These are phyloP conservation scores for Brettanomyces nanus DNA, from an alignment of 805 yeast genomes.

Conservation along the genomic window DNA sequence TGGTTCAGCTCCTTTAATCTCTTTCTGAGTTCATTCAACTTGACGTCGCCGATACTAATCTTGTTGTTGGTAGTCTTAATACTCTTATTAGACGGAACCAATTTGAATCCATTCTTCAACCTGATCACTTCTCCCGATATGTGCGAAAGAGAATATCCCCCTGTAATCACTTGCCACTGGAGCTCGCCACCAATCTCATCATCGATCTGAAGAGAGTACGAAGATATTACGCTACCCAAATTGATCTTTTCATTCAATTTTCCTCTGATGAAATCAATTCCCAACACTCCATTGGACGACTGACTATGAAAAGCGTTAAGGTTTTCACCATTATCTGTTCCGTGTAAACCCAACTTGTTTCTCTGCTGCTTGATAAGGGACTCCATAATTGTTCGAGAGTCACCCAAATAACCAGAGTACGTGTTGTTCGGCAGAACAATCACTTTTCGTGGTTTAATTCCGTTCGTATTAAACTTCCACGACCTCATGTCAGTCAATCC, in stretches of 20 bases:
- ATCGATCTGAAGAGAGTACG: slow-evolving; percentile 60
- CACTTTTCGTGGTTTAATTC: slow-evolving; percentile 69
- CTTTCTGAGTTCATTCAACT: slow-evolving; percentile 70
- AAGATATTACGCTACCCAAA: slow-evolving; percentile 45
- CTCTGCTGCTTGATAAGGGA: slow-evolving; percentile 15
- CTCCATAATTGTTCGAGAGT: slow-evolving; percentile 13
- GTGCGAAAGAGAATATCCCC: slow-evolving; percentile 76
- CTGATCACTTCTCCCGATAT: slow-evolving; percentile 55
- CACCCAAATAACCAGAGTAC: slow-evolving; percentile 16
- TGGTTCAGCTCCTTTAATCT: slow-evolving; percentile 50
- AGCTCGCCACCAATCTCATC: slow-evolving; percentile 51
- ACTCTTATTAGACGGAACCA: slow-evolving; percentile 5
- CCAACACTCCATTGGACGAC: slow-evolving; percentile 10
- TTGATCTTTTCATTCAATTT: slow-evolving; percentile 33
- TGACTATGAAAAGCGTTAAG: slow-evolving; percentile 11
- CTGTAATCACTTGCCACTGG: slow-evolving; percentile 79
- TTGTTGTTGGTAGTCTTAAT: slow-evolving; percentile 2
- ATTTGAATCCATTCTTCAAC: slow-evolving; percentile 4
- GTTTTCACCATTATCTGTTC: neutral
- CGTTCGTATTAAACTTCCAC: slow-evolving; percentile 63
- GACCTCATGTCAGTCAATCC: slow-evolving; percentile 85
- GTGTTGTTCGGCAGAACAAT: slow-evolving; percentile 33
- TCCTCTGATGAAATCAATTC: slow-evolving; percentile 23
- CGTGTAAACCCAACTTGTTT: slow-evolving; percentile 7
- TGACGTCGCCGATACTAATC: slow-evolving; percentile 76